phyloP scores from a whole-genome alignment of 2,329 filamentous ascomycete species.

The Calonectria fujianensis region DNA sequence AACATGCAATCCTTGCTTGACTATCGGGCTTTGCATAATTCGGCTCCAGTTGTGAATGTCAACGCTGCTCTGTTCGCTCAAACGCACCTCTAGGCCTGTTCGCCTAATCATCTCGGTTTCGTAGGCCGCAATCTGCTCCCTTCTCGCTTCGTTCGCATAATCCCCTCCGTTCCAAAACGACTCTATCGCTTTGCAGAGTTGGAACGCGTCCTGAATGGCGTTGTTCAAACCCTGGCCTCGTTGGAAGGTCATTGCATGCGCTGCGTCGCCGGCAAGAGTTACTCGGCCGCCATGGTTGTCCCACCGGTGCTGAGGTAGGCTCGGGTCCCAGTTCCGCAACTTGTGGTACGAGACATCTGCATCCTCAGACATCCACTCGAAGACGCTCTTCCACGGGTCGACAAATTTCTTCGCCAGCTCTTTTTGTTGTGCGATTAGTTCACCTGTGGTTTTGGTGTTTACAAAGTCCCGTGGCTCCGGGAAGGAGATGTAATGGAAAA shows the following conservation, averaged over 20 bases:
- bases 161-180: conserved; percentile 10
- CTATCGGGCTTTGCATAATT: neutral
- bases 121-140: neutral
- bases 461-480: neutral
- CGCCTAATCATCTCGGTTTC: neutral
- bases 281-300: neutral
- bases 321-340: conserved; percentile 15
- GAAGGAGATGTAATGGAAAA: conserved; percentile 10
- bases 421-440: conserved; percentile 2
- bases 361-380: conserved; percentile 12
- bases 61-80: neutral
- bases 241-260: conserved; percentile 2
- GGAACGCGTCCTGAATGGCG: neutral
- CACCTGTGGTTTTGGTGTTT: neutral
- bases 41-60: conserved; percentile 8
- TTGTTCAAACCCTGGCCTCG: conserved; percentile 6
- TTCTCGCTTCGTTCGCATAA: neutral
- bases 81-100: neutral
- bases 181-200: conserved; percentile 1
- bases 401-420: conserved; percentile 10
- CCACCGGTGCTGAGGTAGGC: neutral
- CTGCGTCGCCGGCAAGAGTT: conserved; percentile 3
- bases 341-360: conserved; percentile 12
- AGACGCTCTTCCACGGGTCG: neutral
- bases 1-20: conserved; percentile 15